Base-by-base conservation (phyloP, 768 basidiomycete genomes). In the Naganishia randhawae region DNA sequence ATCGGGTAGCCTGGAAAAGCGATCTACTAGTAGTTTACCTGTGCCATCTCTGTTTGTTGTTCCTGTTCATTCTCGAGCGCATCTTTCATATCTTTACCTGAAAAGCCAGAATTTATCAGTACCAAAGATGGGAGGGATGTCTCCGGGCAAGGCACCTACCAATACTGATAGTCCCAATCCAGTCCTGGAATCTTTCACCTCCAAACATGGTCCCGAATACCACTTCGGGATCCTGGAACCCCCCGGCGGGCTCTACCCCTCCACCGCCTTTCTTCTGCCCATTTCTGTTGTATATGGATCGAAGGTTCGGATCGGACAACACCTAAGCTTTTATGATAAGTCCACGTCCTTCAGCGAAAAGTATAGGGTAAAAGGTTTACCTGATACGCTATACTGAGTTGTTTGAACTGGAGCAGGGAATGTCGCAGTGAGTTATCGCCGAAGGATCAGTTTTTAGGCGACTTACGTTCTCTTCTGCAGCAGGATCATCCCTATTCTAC, bases 121-220 rank as follows among this genome's bases (percentile, higher is more conserved):
- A 4, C 35, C 27, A 10, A 32, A 8, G 32, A 48, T 22, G 8
- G 5, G 3, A 48, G 13, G n/a, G 1, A 3, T 48, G 2, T n/a
- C 29, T 14, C 3, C 51, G 14, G n/a, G 55, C 25, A 22, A 50
- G 2, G 22, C 16, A 74, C 76, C 65, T n/a, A 77, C 78, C 78
- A 27, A 80, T 80, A 68, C 71, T 73, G 50, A 79, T 77, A 0
- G 69, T 71, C 3, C 78, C 78, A 51, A 79, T 79, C 16, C 76
- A 67, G 69, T 77, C 76, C 57, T 76, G 53, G 51, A 65, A 65
- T 25, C 57, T 33, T 17, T 69, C 51, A 9, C 57, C 57, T 1
- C 71, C 72, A 71, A 80, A 80, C 78, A 80, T 77, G 65, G 74
- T 80, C 2, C 78, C 78, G 67, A 80, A 78, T 32, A 80, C 78